Base-by-base conservation (phyloP, 1,284 basidiomycete genomes). In the Rhodotorula sp. region DNA sequence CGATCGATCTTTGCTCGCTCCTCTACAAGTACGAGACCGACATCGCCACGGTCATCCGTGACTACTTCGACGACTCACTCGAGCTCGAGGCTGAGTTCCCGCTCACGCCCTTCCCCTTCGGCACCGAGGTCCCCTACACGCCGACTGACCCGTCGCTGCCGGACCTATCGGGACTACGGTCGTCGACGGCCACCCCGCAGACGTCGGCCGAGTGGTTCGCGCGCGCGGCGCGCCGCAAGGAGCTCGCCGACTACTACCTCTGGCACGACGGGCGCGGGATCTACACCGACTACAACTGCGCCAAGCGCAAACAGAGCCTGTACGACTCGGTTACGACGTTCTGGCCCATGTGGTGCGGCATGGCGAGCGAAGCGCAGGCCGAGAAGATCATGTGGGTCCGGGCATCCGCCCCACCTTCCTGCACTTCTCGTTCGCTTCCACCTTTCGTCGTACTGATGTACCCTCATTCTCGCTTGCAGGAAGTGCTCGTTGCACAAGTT, bases 291-390 rank as follows among this genome's bases (percentile, higher is more conserved):
- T 99, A 97, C 80, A 94, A 99, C 81, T 95, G 91, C 25, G 90
- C 89, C 66, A 87, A 90, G 81, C 88, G 91, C 84, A 90, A 90
- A 83, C 94, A 97, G 84, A 92, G 90, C 74, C 82, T 94, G 77
- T 99, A 98, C 80, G 97, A 99, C 84, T 92, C 90, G 80, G 96
- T 93, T 51, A 99, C 97, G 1, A 86, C 91, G 34, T 91, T 96
- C 83, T 99, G 95, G 95, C 88, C 94, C 60, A 86, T 99, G 73
- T 99, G 96, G 97, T 93, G 94, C 22, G 97, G 96, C 21, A 94
- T 94, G 82, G 93, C 95, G 36, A 94, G 91, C 78, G 94, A 97
- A 78, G 89, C 93, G 74, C 97, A 99, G 83, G 92, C 91, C 60
- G 90, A 91, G 86, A 90, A 90, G 82, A 87, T 99, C 79, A 90